Evolutionary conservation across 2,329 filamentous ascomycete genomes (phyloP), one percentile per base, ranked within the genome.

Genomic region (Orbilia javanica): DNA sequence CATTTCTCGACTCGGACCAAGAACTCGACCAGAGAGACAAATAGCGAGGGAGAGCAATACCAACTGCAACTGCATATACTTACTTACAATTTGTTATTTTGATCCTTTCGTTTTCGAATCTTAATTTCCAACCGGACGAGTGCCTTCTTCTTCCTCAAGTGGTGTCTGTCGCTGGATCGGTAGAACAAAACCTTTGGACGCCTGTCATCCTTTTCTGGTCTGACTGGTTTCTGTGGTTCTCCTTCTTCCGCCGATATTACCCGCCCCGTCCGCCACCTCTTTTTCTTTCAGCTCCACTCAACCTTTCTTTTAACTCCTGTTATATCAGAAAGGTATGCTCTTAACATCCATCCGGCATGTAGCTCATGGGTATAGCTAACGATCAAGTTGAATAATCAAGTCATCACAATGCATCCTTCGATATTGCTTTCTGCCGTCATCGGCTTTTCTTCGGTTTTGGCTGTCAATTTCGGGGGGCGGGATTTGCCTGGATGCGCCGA

Each of bases 131-230:
- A 76, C 34, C 39, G 31, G 52, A 78, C 52, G 34, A 66, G 42
- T 63, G 34, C 53, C 52, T 29, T 53, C 1, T n/a, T 44, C 42
- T 44, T 44, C 57, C 62, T 66, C 34, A 22, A 66, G 67, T 72
- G 52, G 74, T 55, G 62, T 78, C 74, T 78, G 74, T 78, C 74
- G 74, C 74, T 68, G 74, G 74, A 63, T 53, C 74, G 74, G 74
- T 78, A 72, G 74, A 78, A 62, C 74, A 68, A 68, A 20, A 72
- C 62, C 67, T 72, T 60, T 53, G 48, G 74, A 63, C 63, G 52
- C 60, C 66, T 78, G 67, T 72, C 74, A 39, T 72, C 62, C 52
- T 44, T 67, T 77, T 66, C 55, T 60, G 42, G 67, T 63, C 74
- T 78, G 74, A 55, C 74, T 42, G 67, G 74, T 67, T 77, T 78